phyloP scores from a whole-genome alignment of 2,329 filamentous ascomycete genomes.

The Aspergillus aculeatinus region DNA sequence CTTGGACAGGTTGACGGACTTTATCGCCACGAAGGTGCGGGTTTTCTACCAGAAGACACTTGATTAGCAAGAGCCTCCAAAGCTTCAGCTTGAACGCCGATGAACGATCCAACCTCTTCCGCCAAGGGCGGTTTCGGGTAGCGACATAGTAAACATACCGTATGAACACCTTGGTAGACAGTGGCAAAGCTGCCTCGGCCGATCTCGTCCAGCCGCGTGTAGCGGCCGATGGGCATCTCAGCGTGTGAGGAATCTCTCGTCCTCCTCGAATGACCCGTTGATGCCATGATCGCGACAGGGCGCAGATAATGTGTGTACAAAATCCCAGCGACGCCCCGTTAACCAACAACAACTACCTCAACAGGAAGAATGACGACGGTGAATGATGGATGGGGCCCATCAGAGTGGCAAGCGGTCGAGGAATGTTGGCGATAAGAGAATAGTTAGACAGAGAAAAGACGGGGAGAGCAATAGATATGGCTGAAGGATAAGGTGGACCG shows the following conservation, averaged over 20 bases:
- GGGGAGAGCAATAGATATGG: neutral
- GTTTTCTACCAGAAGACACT: constrained; percentile 58
- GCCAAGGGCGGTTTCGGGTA: neutral
- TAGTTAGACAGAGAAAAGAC: neutral
- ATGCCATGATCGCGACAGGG: constrained; percentile 42
- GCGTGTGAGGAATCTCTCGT: constrained; percentile 34
- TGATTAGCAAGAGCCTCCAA: constrained; percentile 14
- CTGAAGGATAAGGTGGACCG: neutral
- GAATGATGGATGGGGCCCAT: constrained; percentile 34
- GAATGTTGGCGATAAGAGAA: neutral
- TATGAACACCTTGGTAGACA: constrained; percentile 84
- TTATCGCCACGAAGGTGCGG: constrained; percentile 85
- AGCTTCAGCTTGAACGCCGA: neutral
- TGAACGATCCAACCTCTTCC: neutral
- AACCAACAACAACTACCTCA: constrained; percentile 41
- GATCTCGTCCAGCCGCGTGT: constrained; percentile 82
- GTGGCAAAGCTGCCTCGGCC: constrained; percentile 97
- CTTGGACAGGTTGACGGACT: constrained; percentile 87
- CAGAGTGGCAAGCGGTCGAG: constrained; percentile 21
- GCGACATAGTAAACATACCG: constrained; percentile 58
- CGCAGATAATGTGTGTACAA: constrained; percentile 17
- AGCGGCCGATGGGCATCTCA: constrained; percentile 65
- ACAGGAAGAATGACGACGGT: constrained; percentile 26
- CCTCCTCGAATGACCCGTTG: constrained; percentile 44
- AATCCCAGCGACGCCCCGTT: constrained; percentile 25